Evolutionary conservation across 78 protist species (phyloP).

Genomic region (Dictyostelium firmibasis): DNA sequence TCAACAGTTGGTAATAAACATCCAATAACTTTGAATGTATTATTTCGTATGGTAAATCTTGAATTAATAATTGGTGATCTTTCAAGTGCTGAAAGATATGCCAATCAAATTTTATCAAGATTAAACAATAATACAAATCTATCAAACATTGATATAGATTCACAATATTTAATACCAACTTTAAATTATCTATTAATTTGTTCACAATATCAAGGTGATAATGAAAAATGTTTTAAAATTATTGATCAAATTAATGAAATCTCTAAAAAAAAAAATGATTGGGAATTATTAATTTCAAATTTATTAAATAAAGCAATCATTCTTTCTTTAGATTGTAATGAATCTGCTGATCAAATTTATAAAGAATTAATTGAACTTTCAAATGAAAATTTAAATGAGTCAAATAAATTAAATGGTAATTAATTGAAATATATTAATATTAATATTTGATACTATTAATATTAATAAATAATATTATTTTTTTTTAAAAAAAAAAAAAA

Average conservation of each 20-base stretch:
- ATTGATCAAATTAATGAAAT: constrained; percentile 13
- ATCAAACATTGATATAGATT: background rate
- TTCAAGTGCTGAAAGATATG: background rate
- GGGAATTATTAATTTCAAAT: constrained; percentile 3
- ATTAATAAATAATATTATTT: background rate
- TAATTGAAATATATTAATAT: background rate
- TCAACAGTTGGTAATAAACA: constrained; percentile 23
- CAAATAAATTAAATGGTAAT: constrained; percentile 29
- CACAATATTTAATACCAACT: constrained; percentile 38
- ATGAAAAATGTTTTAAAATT: background rate
- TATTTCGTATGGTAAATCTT: constrained; percentile 47
- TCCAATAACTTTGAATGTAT: constrained; percentile 36
- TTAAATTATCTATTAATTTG: constrained; percentile 9
- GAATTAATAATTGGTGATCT: constrained; percentile 54
- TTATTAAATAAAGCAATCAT: constrained; percentile 46
- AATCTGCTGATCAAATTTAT: constrained; percentile 3
- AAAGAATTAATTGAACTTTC: background rate
- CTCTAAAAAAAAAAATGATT: background rate
- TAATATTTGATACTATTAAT: background rate
- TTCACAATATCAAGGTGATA: constrained; percentile 44
- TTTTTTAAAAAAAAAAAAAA: background rate
- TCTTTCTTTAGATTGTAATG: constrained; percentile 15
- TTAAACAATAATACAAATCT: background rate
- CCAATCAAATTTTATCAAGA: background rate
- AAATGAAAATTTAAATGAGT: background rate